Evolutionary conservation across 495 filamentous ascomycete genomes (phyloP), one percentile per base, ranked within the genome.

Genomic region (Talaromyces borbonicus): DNA sequence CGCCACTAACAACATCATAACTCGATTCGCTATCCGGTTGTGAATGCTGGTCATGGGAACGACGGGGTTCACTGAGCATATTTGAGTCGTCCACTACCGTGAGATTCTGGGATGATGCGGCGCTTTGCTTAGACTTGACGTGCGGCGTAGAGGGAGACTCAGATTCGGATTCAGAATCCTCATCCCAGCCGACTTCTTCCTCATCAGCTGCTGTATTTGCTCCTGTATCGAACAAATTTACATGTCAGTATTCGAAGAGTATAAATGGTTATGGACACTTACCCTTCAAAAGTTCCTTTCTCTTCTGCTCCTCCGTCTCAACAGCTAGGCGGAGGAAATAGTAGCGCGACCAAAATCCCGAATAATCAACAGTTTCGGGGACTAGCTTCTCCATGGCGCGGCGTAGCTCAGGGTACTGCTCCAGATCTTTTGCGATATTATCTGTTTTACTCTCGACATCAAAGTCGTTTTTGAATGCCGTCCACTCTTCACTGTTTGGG

Each of bases 371-470:
- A 51, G 75, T 75, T 65, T 89, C 89, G 14, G 92, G 93, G 16
- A 97, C 93, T 42, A 95, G 72, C 68, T 84, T 90, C 74, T 95
- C 93, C 92, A 96, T 97, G 4, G 90, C 88, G 31, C 75, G 62
- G 48, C 92, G 75, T 49, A 99, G 70, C 65, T 97, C 92, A 18
- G 83, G 80, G 54, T 94, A 95, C 52, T 84, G 87, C 48, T 90
- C 83, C 46, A 99, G 56, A 61, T 97, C 88, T 38, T 71, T 70
- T 43, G 80, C 77, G 48, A 99, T 92, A 43, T 81, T 81, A 38
- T 84, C 84, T 11, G 92, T 97, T 74, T 93, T 87, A 48, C 68
- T 74, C 5, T 90, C 88, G 12, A 85, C 75, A 51, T 87, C 78
- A 61, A 96, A 97, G 1, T 71, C 72, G 49, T 81, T 73, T 45